Evolutionary conservation across 805 yeast genomes (phyloP).

Genomic region (Schizosaccharomyces octosporus): DNA sequence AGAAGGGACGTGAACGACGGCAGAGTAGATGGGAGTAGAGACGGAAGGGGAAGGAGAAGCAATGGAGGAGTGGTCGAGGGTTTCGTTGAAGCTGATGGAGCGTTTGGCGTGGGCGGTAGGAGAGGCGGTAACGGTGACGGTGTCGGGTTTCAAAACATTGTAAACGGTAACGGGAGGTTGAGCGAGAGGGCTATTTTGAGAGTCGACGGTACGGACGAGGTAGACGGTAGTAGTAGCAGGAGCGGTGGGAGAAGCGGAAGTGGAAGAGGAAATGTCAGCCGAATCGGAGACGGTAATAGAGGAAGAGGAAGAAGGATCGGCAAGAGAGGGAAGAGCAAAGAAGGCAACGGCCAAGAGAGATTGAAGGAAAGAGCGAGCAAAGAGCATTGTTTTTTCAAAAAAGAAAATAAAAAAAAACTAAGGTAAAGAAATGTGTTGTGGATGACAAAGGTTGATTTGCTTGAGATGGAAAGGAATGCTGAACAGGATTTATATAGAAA

Average conservation of each 20-base stretch:
- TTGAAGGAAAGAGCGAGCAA: not conserved
- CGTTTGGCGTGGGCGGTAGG: constrained; percentile 3
- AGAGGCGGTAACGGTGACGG: not conserved
- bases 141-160: not conserved
- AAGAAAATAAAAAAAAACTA: not conserved
- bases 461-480: not conserved
- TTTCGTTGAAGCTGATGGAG: not conserved
- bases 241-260: not conserved
- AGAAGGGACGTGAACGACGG: not conserved
- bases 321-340: not conserved
- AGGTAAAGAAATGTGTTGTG: not conserved
- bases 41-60: not conserved
- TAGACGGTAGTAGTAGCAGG: not conserved
- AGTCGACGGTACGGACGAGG: not conserved
- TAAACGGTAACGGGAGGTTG: not conserved
- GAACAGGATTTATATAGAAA: no score
- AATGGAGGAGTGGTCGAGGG: not conserved
- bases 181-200: not conserved
- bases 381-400: not conserved
- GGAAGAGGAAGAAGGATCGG: not conserved
- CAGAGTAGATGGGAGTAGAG: not conserved
- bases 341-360: not conserved
- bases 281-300: not conserved
- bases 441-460: not conserved
- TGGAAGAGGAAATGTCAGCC: not conserved